Evolutionary conservation across 2,329 filamentous ascomycete species (phyloP).

Genomic region (Nemania diffusa): DNA sequence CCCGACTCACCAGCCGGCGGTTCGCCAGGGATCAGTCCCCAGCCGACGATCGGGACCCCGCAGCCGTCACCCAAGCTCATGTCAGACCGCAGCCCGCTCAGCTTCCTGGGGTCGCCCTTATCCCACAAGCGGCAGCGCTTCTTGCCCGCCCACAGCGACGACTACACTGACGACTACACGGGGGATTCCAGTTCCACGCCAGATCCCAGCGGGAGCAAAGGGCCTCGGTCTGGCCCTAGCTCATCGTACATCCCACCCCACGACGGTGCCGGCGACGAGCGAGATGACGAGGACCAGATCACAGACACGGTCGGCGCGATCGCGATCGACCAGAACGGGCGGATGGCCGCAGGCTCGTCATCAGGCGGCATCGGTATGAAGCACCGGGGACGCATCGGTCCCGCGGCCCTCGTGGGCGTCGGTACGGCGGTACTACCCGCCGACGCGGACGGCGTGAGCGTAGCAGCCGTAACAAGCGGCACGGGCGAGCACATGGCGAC

Average conservation of each 20-base stretch:
- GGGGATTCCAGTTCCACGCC: conserved; percentile 5
- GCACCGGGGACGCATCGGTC: conserved; percentile 88
- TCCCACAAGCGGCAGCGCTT: conserved; percentile 37
- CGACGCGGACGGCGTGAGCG: conserved; percentile 75
- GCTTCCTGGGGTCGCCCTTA: conserved; percentile 41
- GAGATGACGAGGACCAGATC: conserved; percentile 62
- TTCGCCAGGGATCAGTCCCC: conserved; percentile 36
- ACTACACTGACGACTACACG: conserved; percentile 13
- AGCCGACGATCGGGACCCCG: conserved; percentile 26
- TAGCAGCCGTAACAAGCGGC: conserved; percentile 89
- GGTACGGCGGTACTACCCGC: conserved; percentile 89
- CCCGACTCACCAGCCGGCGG: conserved; percentile 63
- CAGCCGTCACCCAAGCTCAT: conserved; percentile 33
- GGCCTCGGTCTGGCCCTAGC: neutral
- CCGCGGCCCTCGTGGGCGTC: conserved; percentile 90
- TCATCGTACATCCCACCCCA: conserved; percentile 29
- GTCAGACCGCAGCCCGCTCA: conserved; percentile 45
- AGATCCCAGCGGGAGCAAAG: neutral
- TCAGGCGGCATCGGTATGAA: conserved; percentile 99
- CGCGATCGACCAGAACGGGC: conserved; percentile 84
- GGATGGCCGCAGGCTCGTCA: conserved; percentile 93
- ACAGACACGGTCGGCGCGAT: conserved; percentile 97
- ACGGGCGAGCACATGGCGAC: conserved; percentile 99
- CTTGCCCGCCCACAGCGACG: conserved; percentile 22
- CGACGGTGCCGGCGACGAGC: conserved; percentile 37